Conservation (phyloP, 352 stramenopile genomes). For the Globisporangium solare region DNA sequence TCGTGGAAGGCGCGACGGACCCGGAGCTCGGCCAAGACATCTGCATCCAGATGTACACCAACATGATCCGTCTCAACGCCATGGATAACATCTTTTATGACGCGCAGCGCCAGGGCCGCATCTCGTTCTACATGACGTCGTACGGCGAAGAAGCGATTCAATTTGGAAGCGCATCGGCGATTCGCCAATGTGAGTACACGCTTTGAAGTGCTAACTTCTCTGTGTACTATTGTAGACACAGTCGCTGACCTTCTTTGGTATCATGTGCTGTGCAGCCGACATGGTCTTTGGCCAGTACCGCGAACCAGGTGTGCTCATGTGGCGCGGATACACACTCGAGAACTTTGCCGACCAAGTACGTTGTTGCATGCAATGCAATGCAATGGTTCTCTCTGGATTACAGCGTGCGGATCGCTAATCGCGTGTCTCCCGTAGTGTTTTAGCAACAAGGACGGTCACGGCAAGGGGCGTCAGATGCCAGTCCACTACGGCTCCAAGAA, state of each 20-base stretch:
- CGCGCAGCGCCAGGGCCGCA: slow-evolving; percentile 95
- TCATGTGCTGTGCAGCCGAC: slow-evolving; percentile 46
- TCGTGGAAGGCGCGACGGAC: slow-evolving; percentile 67
- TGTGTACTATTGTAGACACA: not conserved
- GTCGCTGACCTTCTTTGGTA: not conserved
- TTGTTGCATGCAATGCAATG: not conserved
- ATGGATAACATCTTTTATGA: slow-evolving; percentile 98
- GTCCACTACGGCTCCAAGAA: slow-evolving; percentile 96
- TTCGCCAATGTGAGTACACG: slow-evolving; percentile 43
- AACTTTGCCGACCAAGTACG: slow-evolving; percentile 94
- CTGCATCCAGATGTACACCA: slow-evolving; percentile 84
- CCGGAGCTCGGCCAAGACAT: slow-evolving; percentile 74
- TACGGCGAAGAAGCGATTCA: slow-evolving; percentile 95
- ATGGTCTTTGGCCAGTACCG: slow-evolving; percentile 98
- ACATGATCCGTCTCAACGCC: slow-evolving; percentile 80
- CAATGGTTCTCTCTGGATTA: not conserved
- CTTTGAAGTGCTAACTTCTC: not conserved
- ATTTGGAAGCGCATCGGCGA: slow-evolving; percentile 91
- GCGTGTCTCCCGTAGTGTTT: slow-evolving; percentile 70
- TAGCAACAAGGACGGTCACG: slow-evolving; percentile 94
- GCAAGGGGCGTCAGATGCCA: slow-evolving; percentile 97
- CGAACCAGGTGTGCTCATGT: slow-evolving; percentile 97
- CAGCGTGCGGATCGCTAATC: not conserved
- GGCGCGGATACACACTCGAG: slow-evolving; percentile 95
- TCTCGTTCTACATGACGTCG: slow-evolving; percentile 97